These are phyloP conservation scores for Gardenia jasminoides DNA, from an alignment of 257 asterid species.

Conservation along the genomic window DNA sequence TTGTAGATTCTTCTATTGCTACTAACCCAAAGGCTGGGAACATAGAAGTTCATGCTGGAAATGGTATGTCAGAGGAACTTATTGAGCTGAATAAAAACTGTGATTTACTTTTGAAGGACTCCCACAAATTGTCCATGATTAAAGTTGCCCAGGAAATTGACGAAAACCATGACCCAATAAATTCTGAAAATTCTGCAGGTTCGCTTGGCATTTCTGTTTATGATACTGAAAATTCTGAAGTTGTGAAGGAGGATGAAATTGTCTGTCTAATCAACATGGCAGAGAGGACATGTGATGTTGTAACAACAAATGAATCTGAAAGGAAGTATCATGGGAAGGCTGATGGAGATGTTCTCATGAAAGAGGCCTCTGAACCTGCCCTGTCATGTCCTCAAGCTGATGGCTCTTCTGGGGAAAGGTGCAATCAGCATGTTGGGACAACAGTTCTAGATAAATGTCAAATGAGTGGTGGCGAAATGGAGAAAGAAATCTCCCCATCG, in stretches of 20 bases:
- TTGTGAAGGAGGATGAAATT: constrained; percentile 26
- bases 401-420: constrained; percentile 14
- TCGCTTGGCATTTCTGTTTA: constrained; percentile 18
- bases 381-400: constrained; percentile 23
- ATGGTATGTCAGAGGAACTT: constrained; percentile 14
- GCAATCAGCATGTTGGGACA: constrained; percentile 27
- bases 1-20: constrained; percentile 27
- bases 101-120: constrained; percentile 22
- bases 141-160: constrained; percentile 25
- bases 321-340: constrained; percentile 15
- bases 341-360: constrained; percentile 25
- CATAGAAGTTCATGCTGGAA: constrained; percentile 24
- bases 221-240: constrained; percentile 26
- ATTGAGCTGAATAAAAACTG: constrained; percentile 15
- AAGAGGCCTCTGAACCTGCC: constrained; percentile 30
- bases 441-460: constrained; percentile 19
- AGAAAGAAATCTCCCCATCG: constrained; percentile 22
- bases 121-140: constrained; percentile 18
- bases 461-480: constrained; percentile 22
- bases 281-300: constrained; percentile 23
- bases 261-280: constrained; percentile 17
- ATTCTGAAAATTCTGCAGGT: constrained; percentile 28
- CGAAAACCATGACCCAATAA: constrained; percentile 20
- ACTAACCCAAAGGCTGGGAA: constrained; percentile 25
- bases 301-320: constrained; percentile 28